These are phyloP conservation scores for Chrysanthemum lavandulifolium DNA, from an alignment of 129 eudicot genomes.

Conservation along the genomic window DNA sequence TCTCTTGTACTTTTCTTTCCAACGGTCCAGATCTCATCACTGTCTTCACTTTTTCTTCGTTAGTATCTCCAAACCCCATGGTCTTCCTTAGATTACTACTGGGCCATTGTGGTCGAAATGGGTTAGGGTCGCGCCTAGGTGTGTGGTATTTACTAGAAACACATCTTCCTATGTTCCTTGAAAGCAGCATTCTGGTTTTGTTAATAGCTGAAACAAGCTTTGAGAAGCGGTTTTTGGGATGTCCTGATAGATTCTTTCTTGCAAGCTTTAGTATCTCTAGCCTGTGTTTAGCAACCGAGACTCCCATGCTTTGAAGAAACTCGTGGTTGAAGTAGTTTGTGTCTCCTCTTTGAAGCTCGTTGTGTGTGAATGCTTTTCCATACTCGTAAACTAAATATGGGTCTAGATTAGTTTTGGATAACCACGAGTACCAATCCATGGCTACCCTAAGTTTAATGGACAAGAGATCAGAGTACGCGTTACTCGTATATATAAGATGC, in stretches of 20 bases:
- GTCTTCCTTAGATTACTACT: constrained; percentile 40
- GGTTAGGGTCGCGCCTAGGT: constrained; percentile 30
- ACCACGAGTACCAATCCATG: constrained; percentile 86
- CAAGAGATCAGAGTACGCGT: not conserved
- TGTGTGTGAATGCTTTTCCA: constrained; percentile 40
- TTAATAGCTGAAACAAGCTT: constrained; percentile 38
- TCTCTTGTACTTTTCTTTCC: constrained; percentile 42
- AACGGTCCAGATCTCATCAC: constrained; percentile 61
- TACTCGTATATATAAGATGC: constrained; percentile 23
- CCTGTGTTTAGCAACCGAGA: constrained; percentile 60
- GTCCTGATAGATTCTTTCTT: constrained; percentile 23
- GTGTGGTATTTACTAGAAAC: constrained; percentile 27
- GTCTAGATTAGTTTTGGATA: constrained; percentile 58
- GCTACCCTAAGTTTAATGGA: constrained; percentile 19
- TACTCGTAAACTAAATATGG: constrained; percentile 52
- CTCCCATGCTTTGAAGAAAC: constrained; percentile 69
- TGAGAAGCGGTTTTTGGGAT: constrained; percentile 31
- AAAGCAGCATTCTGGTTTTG: constrained; percentile 44
- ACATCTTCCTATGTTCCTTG: constrained; percentile 40
- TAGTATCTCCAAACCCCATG: constrained; percentile 27
- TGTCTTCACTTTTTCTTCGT: constrained; percentile 24
- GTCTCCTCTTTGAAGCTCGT: constrained; percentile 61
- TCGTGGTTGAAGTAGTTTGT: constrained; percentile 57
- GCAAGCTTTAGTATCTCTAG: constrained; percentile 67
- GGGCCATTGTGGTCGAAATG: constrained; percentile 54